A percentile compares a stretch with the other conserved stretches of the same genome.
These are phyloP conservation scores for Oxytropis ochrocephala DNA, from an alignment of 306 rosid genomes.

Conservation along the genomic window DNA sequence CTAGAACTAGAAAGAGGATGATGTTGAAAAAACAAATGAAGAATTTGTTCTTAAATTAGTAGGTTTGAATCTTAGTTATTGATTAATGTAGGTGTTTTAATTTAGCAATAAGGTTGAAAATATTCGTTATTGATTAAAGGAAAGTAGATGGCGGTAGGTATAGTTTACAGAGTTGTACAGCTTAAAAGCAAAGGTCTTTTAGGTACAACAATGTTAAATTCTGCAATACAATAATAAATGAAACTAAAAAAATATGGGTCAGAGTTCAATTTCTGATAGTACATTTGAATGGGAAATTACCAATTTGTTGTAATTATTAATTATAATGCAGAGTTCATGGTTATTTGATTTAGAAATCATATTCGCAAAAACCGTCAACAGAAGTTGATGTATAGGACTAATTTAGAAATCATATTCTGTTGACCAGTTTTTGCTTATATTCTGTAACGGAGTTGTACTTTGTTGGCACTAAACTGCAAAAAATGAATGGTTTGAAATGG, in stretches of 20 bases:
- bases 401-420: too few species aligned
- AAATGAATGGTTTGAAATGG: not conserved
- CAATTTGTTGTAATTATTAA: conserved; percentile 9
- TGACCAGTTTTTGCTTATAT: too few species aligned
- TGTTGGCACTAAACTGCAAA: not conserved
- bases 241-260: not conserved
- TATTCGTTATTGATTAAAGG: conserved; percentile 15
- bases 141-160: conserved; percentile 22
- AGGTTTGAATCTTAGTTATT: conserved; percentile 1
- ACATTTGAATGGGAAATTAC: not conserved
- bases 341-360: not conserved
- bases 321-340: not conserved
- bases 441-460: too few species aligned
- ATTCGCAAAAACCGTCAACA: too few species aligned
- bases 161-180: too few species aligned
- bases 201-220: conserved; percentile 11
- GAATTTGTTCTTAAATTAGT: not conserved
- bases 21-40: not conserved
- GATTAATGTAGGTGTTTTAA: not conserved
- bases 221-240: conserved; percentile 17
- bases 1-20: not conserved
- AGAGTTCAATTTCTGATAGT: not conserved
- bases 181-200: conserved; percentile 8
- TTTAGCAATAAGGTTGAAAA: not conserved
- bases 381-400: too few species aligned